A percentile compares a stretch with the other conserved stretches of the same genome.
Evolutionary conservation across 305 asterid species (phyloP).

Genomic region (Euphrasia arctica): DNA sequence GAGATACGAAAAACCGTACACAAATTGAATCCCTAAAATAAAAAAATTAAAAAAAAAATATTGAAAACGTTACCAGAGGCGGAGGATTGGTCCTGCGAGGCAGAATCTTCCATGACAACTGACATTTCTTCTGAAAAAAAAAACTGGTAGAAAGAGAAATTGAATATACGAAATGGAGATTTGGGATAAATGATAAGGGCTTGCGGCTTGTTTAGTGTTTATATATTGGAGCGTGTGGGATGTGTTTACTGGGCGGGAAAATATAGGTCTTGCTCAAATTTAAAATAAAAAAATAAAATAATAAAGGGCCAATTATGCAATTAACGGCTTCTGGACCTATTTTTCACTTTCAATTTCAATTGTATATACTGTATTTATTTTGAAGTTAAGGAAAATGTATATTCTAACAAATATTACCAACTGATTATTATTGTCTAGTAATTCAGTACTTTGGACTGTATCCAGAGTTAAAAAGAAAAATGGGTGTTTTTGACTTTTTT

Average conservation of each 20-base stretch:
- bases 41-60: not conserved
- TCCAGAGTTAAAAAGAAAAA: too few species aligned
- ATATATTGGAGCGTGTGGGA: conserved; percentile 19
- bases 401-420: not conserved
- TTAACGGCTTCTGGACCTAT: conserved; percentile 26
- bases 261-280: conserved; percentile 1
- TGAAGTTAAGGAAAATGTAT: conserved; percentile 5
- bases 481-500: too few species aligned
- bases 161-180: conserved; percentile 6
- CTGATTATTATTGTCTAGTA: conserved; percentile 19
- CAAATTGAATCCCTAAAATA: not conserved
- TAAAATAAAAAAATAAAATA: conserved; percentile 4
- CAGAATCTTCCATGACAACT: conserved; percentile 50
- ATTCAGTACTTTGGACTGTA: conserved; percentile 10
- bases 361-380: not conserved
- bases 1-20: not conserved
- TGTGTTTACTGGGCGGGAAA: conserved; percentile 32
- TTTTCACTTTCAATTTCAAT: conserved; percentile 44
- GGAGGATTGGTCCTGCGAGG: conserved; percentile 56
- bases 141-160: conserved; percentile 12
- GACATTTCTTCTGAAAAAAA: conserved; percentile 22
- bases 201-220: conserved; percentile 7
- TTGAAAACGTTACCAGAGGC: conserved; percentile 44
- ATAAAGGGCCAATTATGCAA: conserved; percentile 22
- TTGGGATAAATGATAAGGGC: not conserved